Evolutionary conservation across 2,329 filamentous ascomycete species (phyloP).

Genomic region (Tolypocladium inflatum): DNA sequence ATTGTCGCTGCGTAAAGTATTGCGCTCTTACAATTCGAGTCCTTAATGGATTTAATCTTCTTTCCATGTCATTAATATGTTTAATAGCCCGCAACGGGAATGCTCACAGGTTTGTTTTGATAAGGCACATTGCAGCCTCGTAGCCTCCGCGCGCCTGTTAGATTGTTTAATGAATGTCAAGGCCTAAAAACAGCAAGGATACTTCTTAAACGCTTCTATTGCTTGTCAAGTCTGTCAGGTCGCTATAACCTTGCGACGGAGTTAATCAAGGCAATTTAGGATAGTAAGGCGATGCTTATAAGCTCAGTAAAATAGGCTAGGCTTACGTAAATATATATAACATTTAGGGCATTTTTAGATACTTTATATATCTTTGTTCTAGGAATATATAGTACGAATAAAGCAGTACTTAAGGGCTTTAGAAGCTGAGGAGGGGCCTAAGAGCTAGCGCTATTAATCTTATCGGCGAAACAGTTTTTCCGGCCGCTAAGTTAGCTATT

Average conservation of each 20-base stretch:
- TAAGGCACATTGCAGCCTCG: neutral
- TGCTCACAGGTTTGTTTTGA: neutral
- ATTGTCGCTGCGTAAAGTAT: too few species aligned
- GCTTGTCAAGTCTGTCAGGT: neutral
- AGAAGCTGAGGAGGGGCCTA: too few species aligned
- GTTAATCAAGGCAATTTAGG: too few species aligned
- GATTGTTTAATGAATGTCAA: neutral
- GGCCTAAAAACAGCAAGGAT: neutral
- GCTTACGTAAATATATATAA: too few species aligned
- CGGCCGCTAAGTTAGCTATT: neutral
- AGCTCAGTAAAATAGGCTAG: neutral
- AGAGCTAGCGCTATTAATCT: neutral
- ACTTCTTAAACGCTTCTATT: neutral
- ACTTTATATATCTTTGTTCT: neutral
- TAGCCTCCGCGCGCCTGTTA: neutral
- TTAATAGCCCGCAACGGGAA: neutral
- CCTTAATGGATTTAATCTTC: neutral
- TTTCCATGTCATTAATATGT: neutral
- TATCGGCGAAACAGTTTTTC: neutral
- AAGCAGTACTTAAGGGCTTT: neutral
- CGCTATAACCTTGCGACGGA: neutral
- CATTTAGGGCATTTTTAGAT: fast-evolving
- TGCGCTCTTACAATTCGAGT: neutral
- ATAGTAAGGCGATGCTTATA: neutral
- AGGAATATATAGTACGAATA: too few species aligned